Base-by-base conservation (phyloP, 805 yeast genomes). In the Scheffersomyces coipomensis region DNA sequence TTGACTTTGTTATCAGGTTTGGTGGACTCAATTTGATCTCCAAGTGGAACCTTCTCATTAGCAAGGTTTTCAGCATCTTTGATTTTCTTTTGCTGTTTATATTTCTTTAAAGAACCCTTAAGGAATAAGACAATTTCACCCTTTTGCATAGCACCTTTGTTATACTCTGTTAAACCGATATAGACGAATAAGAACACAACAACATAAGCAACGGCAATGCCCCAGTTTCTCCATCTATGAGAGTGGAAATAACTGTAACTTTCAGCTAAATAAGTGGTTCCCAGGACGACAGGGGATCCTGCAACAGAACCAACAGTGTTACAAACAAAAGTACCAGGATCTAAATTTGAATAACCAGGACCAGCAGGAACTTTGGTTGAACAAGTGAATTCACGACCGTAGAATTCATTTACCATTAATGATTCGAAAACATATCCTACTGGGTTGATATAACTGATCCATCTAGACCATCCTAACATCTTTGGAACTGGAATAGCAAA, bases 201-300 rank as follows among this genome's bases (percentile, higher is more conserved):
- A 39, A 69, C 56, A 51, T 69, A 81, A 2, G 75, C 86, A 52
- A 79, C 54, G 43, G 76, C 41, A 41, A 83, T 76, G 53, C 88
- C 95, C 40, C 83, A 70, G 57, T 87, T 85, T 66, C 95, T 79
- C 95, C 96, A 88, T 33, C 75, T 71, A 58, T 88, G 87, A 18
- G 58, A 45, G 52, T 72, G 78, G 13, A 52, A 52, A 65, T 82
- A 88, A 29, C 58, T 53, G 58, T 58, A 86, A 9, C 79, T 56
- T 4, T 49, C 51, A 4, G 46, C 45, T 40, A 87, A 46, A 52
- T 82, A 87, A 24, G 57, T 60, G 46, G 79, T 78, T 48, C 95
- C 95, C 19, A 58, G 49, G 33, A 87, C 85, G 37, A 45, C 47
- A 13, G 53, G 39, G 17, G 56, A 52, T 29, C 95, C 93, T 2